These are phyloP conservation scores for Fraxinus xanthoxyloides DNA, from an alignment of 305 asterid species.

Conservation along the genomic window DNA sequence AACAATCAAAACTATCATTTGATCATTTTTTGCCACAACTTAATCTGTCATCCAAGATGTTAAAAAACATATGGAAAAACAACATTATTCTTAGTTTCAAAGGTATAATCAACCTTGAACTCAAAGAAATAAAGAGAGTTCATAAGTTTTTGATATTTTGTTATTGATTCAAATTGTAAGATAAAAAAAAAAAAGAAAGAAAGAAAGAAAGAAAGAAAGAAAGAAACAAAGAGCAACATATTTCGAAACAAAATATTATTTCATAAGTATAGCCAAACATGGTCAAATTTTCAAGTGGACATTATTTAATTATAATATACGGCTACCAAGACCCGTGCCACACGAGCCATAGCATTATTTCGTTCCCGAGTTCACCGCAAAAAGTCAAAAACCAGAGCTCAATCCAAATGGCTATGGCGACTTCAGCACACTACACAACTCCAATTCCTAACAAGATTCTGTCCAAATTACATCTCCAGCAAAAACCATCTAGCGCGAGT, in stretches of 20 bases:
- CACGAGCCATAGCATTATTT: constrained; percentile 8
- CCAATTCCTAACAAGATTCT: constrained; percentile 29
- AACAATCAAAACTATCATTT: too few relatives aligned
- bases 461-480: constrained; percentile 22
- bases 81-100: background rate
- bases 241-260: background rate
- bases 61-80: background rate
- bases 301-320: background rate
- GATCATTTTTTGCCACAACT: background rate
- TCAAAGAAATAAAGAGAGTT: background rate
- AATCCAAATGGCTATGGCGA: constrained; percentile 54
- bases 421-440: constrained; percentile 34
- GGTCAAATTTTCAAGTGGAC: background rate
- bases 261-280: background rate
- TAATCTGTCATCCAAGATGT: background rate
- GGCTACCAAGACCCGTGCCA: constrained; percentile 5
- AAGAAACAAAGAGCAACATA: too few relatives aligned
- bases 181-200: too few relatives aligned
- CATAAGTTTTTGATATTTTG: background rate
- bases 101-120: background rate
- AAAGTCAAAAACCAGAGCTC: background rate
- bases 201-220: too few relatives aligned
- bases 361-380: too few relatives aligned
- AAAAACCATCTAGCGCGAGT: constrained; percentile 24
- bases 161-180: background rate